These are phyloP conservation scores for Starmerella apicola DNA, from an alignment of 805 yeast genomes.

Conservation along the genomic window DNA sequence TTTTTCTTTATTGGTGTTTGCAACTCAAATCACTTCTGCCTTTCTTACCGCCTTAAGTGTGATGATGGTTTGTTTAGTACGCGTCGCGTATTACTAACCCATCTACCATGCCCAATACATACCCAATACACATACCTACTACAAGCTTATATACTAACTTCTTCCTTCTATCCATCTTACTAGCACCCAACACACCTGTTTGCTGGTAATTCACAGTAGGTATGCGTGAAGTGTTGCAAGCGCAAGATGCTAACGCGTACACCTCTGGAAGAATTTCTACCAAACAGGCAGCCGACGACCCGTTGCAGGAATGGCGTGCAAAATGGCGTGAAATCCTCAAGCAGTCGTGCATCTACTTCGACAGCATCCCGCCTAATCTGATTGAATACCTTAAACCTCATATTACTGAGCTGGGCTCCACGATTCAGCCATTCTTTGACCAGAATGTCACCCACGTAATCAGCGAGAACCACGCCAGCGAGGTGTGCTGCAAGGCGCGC, in stretches of 20 bases:
- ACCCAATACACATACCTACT: too few species aligned
- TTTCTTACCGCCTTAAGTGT: too few species aligned
- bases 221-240: conserved; percentile 11
- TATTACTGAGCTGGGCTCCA: conserved; percentile 28
- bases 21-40: too few species aligned
- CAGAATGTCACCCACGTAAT: conserved; percentile 63
- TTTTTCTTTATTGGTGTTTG: too few species aligned
- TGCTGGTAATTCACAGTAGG: too few species aligned
- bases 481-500: conserved; percentile 54
- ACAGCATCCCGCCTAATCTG: conserved; percentile 30
- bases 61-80: too few species aligned
- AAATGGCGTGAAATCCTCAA: conserved; percentile 53
- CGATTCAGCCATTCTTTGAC: conserved; percentile 47
- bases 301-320: conserved; percentile 40
- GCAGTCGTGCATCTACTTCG: conserved; percentile 50
- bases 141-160: too few species aligned
- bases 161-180: not conserved
- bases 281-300: conserved; percentile 2
- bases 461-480: conserved; percentile 41
- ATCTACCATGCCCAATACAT: too few species aligned
- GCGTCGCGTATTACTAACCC: too few species aligned
- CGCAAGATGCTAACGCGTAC: conserved; percentile 8
- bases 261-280: not conserved
- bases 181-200: not conserved
- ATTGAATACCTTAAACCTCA: conserved; percentile 23